Evolutionary conservation across 2,329 filamentous ascomycete species (phyloP), one percentile per base, ranked within the genome.

Genomic region (Alternaria metachromatica): DNA sequence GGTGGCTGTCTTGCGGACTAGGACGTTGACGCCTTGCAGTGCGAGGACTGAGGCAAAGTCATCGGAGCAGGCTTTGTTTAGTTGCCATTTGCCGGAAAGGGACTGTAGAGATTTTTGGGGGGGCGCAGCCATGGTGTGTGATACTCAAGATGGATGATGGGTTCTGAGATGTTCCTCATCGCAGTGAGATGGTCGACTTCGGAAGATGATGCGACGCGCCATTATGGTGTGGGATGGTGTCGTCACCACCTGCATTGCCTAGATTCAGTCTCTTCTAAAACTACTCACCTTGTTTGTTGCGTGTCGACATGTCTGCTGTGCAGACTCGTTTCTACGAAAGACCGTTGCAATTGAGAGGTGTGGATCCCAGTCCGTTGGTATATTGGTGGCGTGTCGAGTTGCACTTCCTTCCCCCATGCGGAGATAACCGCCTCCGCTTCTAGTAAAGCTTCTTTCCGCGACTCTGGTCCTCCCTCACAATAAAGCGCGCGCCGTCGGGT

Each of bases 41-140:
- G 58, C 66, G 41, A 68, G 57, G 23, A 68, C 58, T 30, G 50
- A 60, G 25, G 61, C 53, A 23, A 68, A 68, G 56, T 70, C 62
- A 48, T 67, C 66, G 3, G 66, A 70, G 25, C 23, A 64, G 12
- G 63, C 50, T 33, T 67, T 65, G 41, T 68, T 65, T 8, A 67
- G 64, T 8, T 59, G 55, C 53, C 61, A 68, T 46, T 64, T 62
- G 7, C 66, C 62, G 2, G 51, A 62, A 6, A 70, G 60, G 7
- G 62, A 61, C 50, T 65, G 53, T 3, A 70, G 58, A 7, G 60
- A 63, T 28, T 64, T 55, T 3, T 46, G 53, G 15, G 53, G 28
- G 45, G 63, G 65, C 13, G 63, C 63, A 23, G 65, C 63, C 67
- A 67, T 65, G 20, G 20, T 46, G 33, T 23, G 26, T 7, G 11